These are phyloP conservation scores for Candida caryicola DNA, from an alignment of 805 yeast genomes.

Conservation along the genomic window DNA sequence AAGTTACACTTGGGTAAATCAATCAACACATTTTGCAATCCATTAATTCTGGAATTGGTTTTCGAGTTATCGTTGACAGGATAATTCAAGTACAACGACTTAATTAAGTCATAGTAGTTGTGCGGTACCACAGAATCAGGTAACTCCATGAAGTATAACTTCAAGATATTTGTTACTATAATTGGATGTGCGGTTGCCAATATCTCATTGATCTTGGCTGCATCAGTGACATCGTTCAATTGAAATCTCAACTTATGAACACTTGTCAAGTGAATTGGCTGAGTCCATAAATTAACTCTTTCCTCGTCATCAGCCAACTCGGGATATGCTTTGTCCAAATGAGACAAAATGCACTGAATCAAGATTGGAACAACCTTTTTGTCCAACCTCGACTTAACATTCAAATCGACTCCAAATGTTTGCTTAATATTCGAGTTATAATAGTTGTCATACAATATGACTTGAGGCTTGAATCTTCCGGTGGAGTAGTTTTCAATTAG, in stretches of 20 bases:
- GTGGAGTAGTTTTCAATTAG: conserved; percentile 67
- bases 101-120: conserved; percentile 62
- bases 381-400: conserved; percentile 67
- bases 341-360: conserved; percentile 58
- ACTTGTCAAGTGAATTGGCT: conserved; percentile 56
- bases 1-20: conserved; percentile 69
- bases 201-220: conserved; percentile 29
- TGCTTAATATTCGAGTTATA: conserved; percentile 65
- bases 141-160: conserved; percentile 71
- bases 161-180: conserved; percentile 63
- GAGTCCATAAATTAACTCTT: conserved; percentile 66
- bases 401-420: conserved; percentile 77
- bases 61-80: conserved; percentile 40
- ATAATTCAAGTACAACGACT: conserved; percentile 55
- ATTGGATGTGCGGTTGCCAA: conserved; percentile 47
- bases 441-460: conserved; percentile 73
- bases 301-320: conserved; percentile 64
- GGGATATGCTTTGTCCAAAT: conserved; percentile 71
- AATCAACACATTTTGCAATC: conserved; percentile 61
- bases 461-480: conserved; percentile 73
- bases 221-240: conserved; percentile 40
- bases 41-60: conserved; percentile 52
- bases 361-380: conserved; percentile 68
- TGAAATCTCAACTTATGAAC: conserved; percentile 61
- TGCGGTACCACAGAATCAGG: conserved; percentile 74